Percentiles rank a stretch among this genome's conserved stretches.
Evolutionary conservation across 2,329 filamentous ascomycete species (phyloP).

Genomic region (Colletotrichum simmondsii): DNA sequence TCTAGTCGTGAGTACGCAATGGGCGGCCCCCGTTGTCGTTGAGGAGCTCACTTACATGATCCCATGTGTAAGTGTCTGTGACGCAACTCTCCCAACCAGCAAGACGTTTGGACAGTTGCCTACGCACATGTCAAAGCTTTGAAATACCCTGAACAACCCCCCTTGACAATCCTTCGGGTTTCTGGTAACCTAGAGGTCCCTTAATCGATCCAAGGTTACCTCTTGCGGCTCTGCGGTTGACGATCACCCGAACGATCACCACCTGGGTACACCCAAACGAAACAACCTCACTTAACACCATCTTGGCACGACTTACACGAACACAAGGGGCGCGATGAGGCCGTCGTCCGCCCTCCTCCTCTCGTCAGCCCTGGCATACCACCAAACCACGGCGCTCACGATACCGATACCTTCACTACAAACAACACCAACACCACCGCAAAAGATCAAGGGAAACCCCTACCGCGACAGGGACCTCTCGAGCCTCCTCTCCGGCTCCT

Average conservation of each 20-base stretch:
- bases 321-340: conserved; percentile 15
- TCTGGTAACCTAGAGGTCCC: not conserved
- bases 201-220: too few species aligned
- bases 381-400: conserved; percentile 15
- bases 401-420: conserved; percentile 5
- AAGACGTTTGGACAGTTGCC: not conserved
- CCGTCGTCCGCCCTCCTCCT: conserved; percentile 4
- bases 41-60: not conserved
- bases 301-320: not conserved
- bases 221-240: conserved; percentile 2
- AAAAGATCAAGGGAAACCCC: not conserved
- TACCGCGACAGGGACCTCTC: conserved; percentile 19
- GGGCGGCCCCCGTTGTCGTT: not conserved
- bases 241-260: not conserved
- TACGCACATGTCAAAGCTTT: conserved; percentile 16
- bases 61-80: not conserved
- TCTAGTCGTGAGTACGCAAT: not conserved
- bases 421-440: not conserved
- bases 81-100: not conserved
- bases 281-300: not conserved
- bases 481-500: conserved; percentile 16
- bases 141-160: conserved; percentile 20
- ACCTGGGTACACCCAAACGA: not conserved
- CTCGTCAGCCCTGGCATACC: conserved; percentile 11
- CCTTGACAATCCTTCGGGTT: too few species aligned